Percentiles rank a stretch among this genome's conserved stretches.
Conservation (phyloP, 2,329 filamentous ascomycete genomes). For the Seiridium cupressi region DNA sequence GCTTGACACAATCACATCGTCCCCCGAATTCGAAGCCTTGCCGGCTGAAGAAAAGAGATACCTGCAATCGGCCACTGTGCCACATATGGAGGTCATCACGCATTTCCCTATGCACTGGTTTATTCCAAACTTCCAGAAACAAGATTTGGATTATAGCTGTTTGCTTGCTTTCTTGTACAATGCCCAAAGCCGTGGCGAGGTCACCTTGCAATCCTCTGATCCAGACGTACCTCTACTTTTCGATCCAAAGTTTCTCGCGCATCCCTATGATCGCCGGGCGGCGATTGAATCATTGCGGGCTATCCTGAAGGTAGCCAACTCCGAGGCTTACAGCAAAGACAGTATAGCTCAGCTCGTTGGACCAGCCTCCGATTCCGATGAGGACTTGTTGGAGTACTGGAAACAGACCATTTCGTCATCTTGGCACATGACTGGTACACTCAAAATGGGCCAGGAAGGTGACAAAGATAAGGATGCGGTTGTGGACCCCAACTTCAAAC, state of each 20-base stretch:
- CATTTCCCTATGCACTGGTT: constrained; percentile 43
- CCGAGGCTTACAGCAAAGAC: constrained; percentile 41
- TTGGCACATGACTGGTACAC: constrained; percentile 57
- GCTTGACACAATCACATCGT: constrained; percentile 34
- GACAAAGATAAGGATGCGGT: constrained; percentile 35
- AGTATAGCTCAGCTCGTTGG: constrained; percentile 37
- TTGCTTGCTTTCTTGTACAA: constrained; percentile 51
- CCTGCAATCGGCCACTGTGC: constrained; percentile 48
- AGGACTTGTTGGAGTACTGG: constrained; percentile 49
- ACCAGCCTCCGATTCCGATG: constrained; percentile 47
- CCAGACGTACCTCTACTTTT: constrained; percentile 48
- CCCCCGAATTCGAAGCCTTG: constrained; percentile 49
- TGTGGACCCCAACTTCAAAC: constrained; percentile 47
- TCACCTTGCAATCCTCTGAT: constrained; percentile 51
- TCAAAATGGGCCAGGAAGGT: constrained; percentile 50
- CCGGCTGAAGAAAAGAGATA: constrained; percentile 39
- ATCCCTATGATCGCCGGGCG: constrained; percentile 52
- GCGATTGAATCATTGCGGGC: constrained; percentile 49
- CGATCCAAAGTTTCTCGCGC: constrained; percentile 50
- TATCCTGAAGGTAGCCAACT: constrained; percentile 35
- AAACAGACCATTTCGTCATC: constrained; percentile 41
- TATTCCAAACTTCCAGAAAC: constrained; percentile 33
- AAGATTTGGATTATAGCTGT: constrained; percentile 38
- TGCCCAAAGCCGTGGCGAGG: constrained; percentile 48
- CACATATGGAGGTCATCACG: constrained; percentile 55